Evolutionary conservation across 805 yeast species (phyloP), one percentile per base, ranked within the genome.

Genomic region (Wickerhamomyces bovis): DNA sequence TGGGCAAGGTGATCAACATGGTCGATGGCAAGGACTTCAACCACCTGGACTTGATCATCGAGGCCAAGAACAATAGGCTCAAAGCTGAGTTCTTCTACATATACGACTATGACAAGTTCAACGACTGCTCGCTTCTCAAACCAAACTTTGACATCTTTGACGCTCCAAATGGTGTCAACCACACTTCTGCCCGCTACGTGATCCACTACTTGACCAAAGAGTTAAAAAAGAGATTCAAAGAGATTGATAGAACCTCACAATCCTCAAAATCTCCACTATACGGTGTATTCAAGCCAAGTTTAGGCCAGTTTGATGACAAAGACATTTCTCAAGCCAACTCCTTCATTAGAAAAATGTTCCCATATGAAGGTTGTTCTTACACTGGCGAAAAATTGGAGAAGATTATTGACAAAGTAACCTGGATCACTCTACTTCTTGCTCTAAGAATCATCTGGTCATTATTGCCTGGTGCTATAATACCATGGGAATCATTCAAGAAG

Each of bases 281-380:
- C 40, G 67, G 64, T 46, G 56, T 65, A n/a, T 66, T 67, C 53
- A 63, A 66, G 44, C 66, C 70, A 31, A 62, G 64, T 38, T 46
- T 67, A 23, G 65, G 66, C 26, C 67, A 64, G 43, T 64, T 64
- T 36, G 61, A 60, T 36, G 58, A 61, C n/a, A 46, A 52, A 15
- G 70, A 66, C 44, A 58, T 65, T 30, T 28, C 42, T 7, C 52
- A 52, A 11, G 62, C 63, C 20, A 61, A 60, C 31, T 52, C 53
- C 4, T 55, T 60, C n/a, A 48, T 67, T 31, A 58, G 50, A 47
- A 44, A 48, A 1, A 53, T 66, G 53, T 67, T 67, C 54, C 71
- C 71, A 16, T 63, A 58, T 45, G 63, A 62, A 39, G 71, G 71
- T 2, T 67, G 71, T 44, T 63, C 70, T 4, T 55, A 59, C 38